Percentiles rank a stretch among this genome's conserved stretches.
Evolutionary conservation across 305 asterid genomes (phyloP).

Genomic region (Andrographis paniculata): DNA sequence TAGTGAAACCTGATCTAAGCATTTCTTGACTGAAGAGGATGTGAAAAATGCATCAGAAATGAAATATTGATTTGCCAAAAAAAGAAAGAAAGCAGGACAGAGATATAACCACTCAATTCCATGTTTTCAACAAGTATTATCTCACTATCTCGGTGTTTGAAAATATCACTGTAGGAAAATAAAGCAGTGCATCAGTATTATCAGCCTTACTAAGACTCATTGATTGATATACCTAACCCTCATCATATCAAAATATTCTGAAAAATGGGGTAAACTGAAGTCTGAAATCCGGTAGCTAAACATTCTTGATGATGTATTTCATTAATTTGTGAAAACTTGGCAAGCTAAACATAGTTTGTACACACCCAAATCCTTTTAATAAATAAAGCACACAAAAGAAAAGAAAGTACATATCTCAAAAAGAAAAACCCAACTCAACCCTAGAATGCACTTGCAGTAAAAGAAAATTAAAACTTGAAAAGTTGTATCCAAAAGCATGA

Average conservation of each 20-base stretch:
- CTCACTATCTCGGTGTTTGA: too few species aligned
- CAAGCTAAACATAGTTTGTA: too few species aligned
- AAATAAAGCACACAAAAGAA: constrained; percentile 2
- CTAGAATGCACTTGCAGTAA: not conserved
- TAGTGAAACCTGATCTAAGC: constrained; percentile 67
- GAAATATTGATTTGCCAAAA: constrained; percentile 3
- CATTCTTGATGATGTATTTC: too few species aligned
- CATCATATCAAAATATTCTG: not conserved
- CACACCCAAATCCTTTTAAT: not conserved
- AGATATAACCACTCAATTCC: constrained; percentile 7
- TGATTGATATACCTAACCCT: too few species aligned
- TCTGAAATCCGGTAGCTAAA: too few species aligned
- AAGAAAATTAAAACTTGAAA: not conserved
- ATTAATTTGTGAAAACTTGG: not conserved
- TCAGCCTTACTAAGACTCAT: not conserved
- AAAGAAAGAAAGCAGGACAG: constrained; percentile 13
- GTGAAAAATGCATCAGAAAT: constrained; percentile 21
- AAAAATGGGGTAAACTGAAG: not conserved
- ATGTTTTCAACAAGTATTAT: too few species aligned
- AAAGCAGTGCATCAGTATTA: not conserved
- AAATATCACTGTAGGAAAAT: not conserved
- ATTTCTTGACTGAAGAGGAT: constrained; percentile 65
- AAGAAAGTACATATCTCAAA: constrained; percentile 1
- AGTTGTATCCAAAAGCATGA: not conserved
- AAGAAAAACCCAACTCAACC: not conserved